Conservation (phyloP, 495 filamentous ascomycete species). For the Darksidea phi region DNA sequence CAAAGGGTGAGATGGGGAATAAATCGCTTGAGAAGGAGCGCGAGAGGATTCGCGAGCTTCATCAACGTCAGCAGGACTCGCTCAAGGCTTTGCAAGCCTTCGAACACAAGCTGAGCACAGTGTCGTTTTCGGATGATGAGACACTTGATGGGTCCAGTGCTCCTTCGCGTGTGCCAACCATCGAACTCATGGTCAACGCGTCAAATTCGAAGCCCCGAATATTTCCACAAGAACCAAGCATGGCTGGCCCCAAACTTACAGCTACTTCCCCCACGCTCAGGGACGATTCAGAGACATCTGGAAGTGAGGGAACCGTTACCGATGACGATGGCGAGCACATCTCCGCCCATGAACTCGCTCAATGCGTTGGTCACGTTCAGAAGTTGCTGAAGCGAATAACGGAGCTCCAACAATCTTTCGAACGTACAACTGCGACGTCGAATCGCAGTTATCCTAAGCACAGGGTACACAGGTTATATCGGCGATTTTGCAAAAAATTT, state of each 20-base stretch:
- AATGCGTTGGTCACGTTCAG: constrained; percentile 29
- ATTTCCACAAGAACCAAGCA: background rate
- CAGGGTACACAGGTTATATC: constrained; percentile 22
- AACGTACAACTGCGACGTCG: background rate
- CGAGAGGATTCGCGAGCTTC: constrained; percentile 25
- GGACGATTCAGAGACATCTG: constrained; percentile 27
- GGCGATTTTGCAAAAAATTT: constrained; percentile 24
- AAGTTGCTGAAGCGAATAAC: constrained; percentile 20
- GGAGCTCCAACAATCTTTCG: constrained; percentile 11
- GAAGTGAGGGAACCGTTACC: constrained; percentile 11
- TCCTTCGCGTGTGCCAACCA: constrained; percentile 11
- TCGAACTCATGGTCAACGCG: constrained; percentile 5
- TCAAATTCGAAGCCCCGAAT: background rate
- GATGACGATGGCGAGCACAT: constrained; percentile 16
- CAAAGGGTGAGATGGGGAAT: constrained; percentile 23
- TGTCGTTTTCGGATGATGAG: constrained; percentile 20
- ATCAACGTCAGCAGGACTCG: constrained; percentile 30
- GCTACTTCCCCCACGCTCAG: background rate
- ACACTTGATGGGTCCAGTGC: constrained; percentile 17
- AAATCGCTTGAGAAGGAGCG: constrained; percentile 14
- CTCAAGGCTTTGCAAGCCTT: constrained; percentile 10
- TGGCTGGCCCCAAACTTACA: background rate
- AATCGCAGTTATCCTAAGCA: background rate
- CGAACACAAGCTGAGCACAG: constrained; percentile 20
- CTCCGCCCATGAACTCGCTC: constrained; percentile 9